Evolutionary conservation across 1,139 yeast genomes (phyloP), one percentile per base, ranked within the genome.

Genomic region (Taphrina deformans): DNA sequence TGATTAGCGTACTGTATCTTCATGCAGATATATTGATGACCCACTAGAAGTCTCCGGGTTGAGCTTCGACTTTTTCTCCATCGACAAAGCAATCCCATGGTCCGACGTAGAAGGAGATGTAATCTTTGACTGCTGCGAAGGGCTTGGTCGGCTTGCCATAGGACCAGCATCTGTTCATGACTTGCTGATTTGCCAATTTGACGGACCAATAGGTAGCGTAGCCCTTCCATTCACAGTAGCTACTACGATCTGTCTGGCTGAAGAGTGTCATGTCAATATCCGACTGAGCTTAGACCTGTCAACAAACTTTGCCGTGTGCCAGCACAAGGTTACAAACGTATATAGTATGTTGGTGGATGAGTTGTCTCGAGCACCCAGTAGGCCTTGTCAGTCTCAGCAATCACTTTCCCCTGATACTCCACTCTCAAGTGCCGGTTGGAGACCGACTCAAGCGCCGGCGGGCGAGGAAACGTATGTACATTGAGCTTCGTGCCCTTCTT

Each of bases 351-450:
- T 1, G 63, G 63, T 18, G 53, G 55, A 40, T 59, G 63, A 18
- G 55, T 51, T 29, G 63, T 59, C 56, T 59, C 63, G 24, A 59
- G 63, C 48, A 59, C 63, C 63, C 56, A 59, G 40, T 26, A 59
- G 4, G 56, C 63, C 40, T 52, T 52, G 46, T 51, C 46, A 5
- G 63, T 26, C 26, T 59, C 56, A 6, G 63, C 63, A 21, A 59
- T 48, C 12, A 38, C 33, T 21, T 21, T 18, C 9, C 63, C 63
- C 24, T 50, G 33, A 12, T 48, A 41, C 41, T 38, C 55, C 23
- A 59, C 63, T 5, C 16, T 29, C 38, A 59, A 29, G 27, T 59
- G 63, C 3, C 63, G 55, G 23, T 48, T 35, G 35, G 7, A 53
- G n/a, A 51, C 55, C 2, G 35, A 41, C 40, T 59, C 63, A 16